Base-by-base conservation (phyloP, 331 rosid species). In the Ulmus americana region DNA sequence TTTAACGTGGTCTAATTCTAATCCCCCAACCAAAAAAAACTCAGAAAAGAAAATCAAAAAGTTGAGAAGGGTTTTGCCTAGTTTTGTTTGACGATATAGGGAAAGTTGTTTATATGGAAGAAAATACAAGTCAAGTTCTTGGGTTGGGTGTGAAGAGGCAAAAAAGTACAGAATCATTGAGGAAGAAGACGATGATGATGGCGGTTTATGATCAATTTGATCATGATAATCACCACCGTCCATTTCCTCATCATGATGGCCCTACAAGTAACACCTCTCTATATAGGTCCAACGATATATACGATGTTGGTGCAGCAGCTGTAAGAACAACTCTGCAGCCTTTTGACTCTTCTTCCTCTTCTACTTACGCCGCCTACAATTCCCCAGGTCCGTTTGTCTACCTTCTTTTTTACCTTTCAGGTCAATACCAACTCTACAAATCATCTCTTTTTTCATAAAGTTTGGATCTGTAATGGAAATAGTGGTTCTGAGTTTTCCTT, bases 211-310 rank as follows among this genome's bases (percentile, higher is more conserved):
- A 57, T 57, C 28, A 38, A 14, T 70, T 63, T 77, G 74, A 74
- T 79, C 84, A 67, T 46, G 77, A 73, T 71, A 78, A 86, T 81
- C 86, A 70, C 59, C 72, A 83, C 84, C 90, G 84, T 88, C 80
- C 81, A 73, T 74, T 73, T 11, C 60, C 77, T 68, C 77, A 7
- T 72, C 60, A 43, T 62, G 69, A 67, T 82, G 96, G 94, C 45
- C 94, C 96, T 87, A 85, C 85, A 6, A 14, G 59, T 50, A 68
- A 54, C 65, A 50, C 51, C 5, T 5, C 51, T 40, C 68, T 60
- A 59, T 39, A 74, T 76, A 73, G 61, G 69, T 59, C 60, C 64
- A 46, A 71, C 65, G 65, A 57, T 71, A 65, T 64, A 68, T 75
- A 65, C 83, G 64, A 70, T 57, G 63, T 49, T 64, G 73, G 69